Percentiles rank a stretch among this genome's conserved stretches.
These are phyloP conservation scores for Spathaspora hagerdaliae DNA, from an alignment of 805 yeast species.

Conservation along the genomic window DNA sequence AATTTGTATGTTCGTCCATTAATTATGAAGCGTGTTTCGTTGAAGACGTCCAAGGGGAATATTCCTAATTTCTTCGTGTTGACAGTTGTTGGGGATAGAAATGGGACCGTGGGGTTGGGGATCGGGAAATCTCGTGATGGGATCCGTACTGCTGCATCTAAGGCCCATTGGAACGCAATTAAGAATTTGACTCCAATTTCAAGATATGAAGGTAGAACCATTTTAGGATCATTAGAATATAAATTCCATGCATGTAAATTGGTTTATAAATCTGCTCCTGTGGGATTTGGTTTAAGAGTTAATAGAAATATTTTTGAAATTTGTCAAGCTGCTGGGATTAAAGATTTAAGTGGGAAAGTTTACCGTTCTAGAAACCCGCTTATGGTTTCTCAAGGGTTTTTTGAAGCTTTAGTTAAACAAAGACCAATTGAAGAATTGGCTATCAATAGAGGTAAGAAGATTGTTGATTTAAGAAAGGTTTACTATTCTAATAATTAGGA, in stretches of 20 bases:
- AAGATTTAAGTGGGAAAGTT: slow-evolving; percentile 87
- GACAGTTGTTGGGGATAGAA: slow-evolving; percentile 87
- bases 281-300: slow-evolving; percentile 91
- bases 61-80: slow-evolving; percentile 76
- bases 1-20: slow-evolving; percentile 62
- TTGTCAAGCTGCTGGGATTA: slow-evolving; percentile 90
- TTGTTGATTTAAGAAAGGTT: slow-evolving; percentile 86
- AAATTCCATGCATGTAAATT: slow-evolving; percentile 86
- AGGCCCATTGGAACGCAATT: slow-evolving; percentile 93
- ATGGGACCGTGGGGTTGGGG: slow-evolving; percentile 93
- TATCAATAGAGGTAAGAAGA: slow-evolving; percentile 87
- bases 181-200: slow-evolving; percentile 79
- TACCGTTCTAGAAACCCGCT: slow-evolving; percentile 90
- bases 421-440: slow-evolving; percentile 84
- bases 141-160: slow-evolving; percentile 66
- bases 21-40: slow-evolving; percentile 75
- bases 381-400: slow-evolving; percentile 88
- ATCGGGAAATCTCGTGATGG: slow-evolving; percentile 87
- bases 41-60: slow-evolving; percentile 91
- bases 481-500: slow-evolving; percentile 59
- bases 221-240: slow-evolving; percentile 75
- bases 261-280: slow-evolving; percentile 79
- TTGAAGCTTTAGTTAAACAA: slow-evolving; percentile 82
- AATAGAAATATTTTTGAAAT: slow-evolving; percentile 87
- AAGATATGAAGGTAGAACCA: slow-evolving; percentile 87